A percentile compares a stretch with the other conserved stretches of the same genome.
These are phyloP conservation scores for Bimuria novae-zelandiae DNA, from an alignment of 2,329 filamentous ascomycete species.

Conservation along the genomic window DNA sequence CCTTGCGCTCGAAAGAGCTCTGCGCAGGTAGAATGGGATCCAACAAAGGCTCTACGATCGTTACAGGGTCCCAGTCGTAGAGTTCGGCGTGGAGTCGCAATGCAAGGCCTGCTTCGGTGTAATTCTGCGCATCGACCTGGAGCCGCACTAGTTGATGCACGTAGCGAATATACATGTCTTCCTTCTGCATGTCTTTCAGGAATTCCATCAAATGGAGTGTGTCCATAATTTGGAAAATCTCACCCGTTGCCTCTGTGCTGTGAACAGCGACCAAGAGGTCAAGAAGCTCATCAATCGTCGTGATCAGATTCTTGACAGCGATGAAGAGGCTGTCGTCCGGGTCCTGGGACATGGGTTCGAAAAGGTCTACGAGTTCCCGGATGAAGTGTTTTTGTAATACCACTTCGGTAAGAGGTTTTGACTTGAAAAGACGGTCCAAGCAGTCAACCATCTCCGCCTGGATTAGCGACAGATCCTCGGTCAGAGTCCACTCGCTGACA, in stretches of 20 bases:
- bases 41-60: constrained; percentile 65
- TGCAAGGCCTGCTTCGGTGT: constrained; percentile 85
- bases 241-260: constrained; percentile 71
- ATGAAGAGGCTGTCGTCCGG: constrained; percentile 74
- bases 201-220: constrained; percentile 93
- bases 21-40: constrained; percentile 83
- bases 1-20: constrained; percentile 88
- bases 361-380: constrained; percentile 78
- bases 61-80: constrained; percentile 84
- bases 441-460: constrained; percentile 97
- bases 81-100: constrained; percentile 89
- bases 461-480: constrained; percentile 86
- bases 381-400: constrained; percentile 93
- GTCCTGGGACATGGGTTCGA: constrained; percentile 69
- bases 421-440: constrained; percentile 86
- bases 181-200: constrained; percentile 92
- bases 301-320: constrained; percentile 77
- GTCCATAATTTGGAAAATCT: constrained; percentile 84
- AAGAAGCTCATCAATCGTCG: constrained; percentile 85
- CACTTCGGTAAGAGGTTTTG: constrained; percentile 83
- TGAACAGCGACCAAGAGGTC: constrained; percentile 91
- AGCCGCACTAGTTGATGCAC: constrained; percentile 86
- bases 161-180: constrained; percentile 95
- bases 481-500: constrained; percentile 95
- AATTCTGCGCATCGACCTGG: constrained; percentile 76